phyloP scores from a whole-genome alignment of 306 rosid genomes.

The Cucurbita moschata region DNA sequence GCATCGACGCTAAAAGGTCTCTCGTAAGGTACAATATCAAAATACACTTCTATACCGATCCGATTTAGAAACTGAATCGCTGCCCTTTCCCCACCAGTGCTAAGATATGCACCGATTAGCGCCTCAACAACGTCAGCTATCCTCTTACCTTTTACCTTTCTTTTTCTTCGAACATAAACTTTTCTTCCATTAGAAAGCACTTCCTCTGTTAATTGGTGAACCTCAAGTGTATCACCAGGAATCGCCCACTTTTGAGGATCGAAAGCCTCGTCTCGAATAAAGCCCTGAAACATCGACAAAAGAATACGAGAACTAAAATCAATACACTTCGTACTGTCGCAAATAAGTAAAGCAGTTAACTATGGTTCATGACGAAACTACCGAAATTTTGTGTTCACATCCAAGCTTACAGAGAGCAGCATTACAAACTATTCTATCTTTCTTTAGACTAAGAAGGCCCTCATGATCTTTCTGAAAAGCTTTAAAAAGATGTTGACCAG shows the following conservation, averaged over 20 bases:
- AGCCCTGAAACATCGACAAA: slow-evolving; percentile 39
- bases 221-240: slow-evolving; percentile 36
- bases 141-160: slow-evolving; percentile 37
- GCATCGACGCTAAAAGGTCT: slow-evolving; percentile 23
- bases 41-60: slow-evolving; percentile 54
- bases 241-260: slow-evolving; percentile 53
- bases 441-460: slow-evolving; percentile 62
- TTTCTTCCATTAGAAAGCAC: slow-evolving; percentile 6
- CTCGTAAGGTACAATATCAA: slow-evolving; percentile 25
- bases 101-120: slow-evolving; percentile 73
- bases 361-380: slow-evolving; percentile 3
- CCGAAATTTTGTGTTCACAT: slow-evolving; percentile 46
- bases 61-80: slow-evolving; percentile 54
- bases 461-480: slow-evolving; percentile 41
- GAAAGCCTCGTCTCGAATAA: slow-evolving; percentile 46
- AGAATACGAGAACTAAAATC: neutral
- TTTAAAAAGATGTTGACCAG: slow-evolving; percentile 50
- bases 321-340: neutral
- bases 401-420: slow-evolving; percentile 54
- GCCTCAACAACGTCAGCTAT: slow-evolving; percentile 92
- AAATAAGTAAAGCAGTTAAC: neutral
- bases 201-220: slow-evolving; percentile 21
- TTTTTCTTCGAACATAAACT: slow-evolving; percentile 21
- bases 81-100: slow-evolving; percentile 54
- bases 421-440: slow-evolving; percentile 51